Evolutionary conservation across 257 asterid species (phyloP).

Genomic region (Schizonepeta tenuifolia): DNA sequence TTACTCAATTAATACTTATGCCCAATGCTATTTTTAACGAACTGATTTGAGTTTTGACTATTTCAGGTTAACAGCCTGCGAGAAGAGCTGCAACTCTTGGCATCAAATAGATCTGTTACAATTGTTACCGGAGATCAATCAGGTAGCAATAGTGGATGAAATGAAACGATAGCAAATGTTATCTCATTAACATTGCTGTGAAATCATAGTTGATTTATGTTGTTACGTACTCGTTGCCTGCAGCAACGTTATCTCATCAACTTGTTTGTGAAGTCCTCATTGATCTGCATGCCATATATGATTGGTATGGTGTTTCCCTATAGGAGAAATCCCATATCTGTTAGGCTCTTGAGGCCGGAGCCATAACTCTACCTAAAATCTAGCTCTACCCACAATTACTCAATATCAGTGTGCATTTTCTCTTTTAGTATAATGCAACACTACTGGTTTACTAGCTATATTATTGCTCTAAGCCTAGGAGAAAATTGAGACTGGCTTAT

Average conservation of each 20-base stretch:
- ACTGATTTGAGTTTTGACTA: constrained; percentile 19
- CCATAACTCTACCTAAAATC: no score
- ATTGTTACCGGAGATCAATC: constrained; percentile 76
- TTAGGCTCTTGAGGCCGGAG: no score
- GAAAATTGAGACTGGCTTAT: constrained; percentile 15
- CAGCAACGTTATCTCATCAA: neutral
- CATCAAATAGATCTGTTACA: constrained; percentile 64
- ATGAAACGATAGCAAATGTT: constrained; percentile 16
- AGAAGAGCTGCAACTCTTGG: constrained; percentile 72
- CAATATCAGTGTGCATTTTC: constrained; percentile 3
- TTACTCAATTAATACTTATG: neutral
- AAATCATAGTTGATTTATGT: constrained; percentile 6
- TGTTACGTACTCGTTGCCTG: neutral
- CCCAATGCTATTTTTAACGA: neutral
- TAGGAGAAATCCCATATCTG: constrained; percentile 1
- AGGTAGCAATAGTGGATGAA: constrained; percentile 51
- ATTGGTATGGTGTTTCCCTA: neutral
- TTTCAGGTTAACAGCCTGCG: constrained; percentile 81
- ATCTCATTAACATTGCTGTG: constrained; percentile 1
- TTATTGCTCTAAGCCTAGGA: constrained; percentile 14
- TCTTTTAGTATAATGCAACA: neutral
- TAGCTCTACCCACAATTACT: no score
- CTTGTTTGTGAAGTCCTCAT: constrained; percentile 10
- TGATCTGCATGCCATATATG: neutral
- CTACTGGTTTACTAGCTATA: constrained; percentile 14